phyloP scores from a whole-genome alignment of 2,329 filamentous ascomycete genomes.

The Calonectria ilicicola region DNA sequence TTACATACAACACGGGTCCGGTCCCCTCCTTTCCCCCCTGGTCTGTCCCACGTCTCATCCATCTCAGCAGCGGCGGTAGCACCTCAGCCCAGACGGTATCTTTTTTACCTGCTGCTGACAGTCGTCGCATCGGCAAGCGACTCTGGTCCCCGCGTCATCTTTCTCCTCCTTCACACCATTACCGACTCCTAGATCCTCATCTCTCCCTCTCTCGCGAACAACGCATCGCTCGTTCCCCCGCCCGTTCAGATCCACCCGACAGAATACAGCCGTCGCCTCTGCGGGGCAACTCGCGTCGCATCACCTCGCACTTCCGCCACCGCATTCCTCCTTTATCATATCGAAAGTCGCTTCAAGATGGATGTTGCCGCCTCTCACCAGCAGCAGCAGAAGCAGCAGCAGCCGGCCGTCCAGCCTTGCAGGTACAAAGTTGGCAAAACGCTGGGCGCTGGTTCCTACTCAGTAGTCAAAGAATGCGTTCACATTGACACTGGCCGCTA shows the following conservation, averaged over 20 bases:
- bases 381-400: constrained; percentile 42
- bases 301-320: constrained; percentile 20
- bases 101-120: constrained; percentile 18
- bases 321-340: constrained; percentile 11
- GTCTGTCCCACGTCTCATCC: constrained; percentile 15
- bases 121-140: constrained; percentile 6
- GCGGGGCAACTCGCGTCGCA: constrained; percentile 29
- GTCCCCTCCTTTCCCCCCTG: background rate
- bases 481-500: constrained; percentile 98
- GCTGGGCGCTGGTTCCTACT: constrained; percentile 95
- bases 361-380: constrained; percentile 41
- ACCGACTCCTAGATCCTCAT: background rate
- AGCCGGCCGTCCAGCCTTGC: constrained; percentile 86
- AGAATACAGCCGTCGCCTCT: constrained; percentile 12
- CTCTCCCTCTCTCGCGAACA: constrained; percentile 1
- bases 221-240: background rate
- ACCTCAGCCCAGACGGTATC: constrained; percentile 6
- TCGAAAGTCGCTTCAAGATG: constrained; percentile 32
- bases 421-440: constrained; percentile 99
- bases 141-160: constrained; percentile 5
- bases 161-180: background rate
- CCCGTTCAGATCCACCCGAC: background rate
- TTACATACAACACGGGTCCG: background rate
- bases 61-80: constrained; percentile 2
- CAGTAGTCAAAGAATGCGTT: constrained; percentile 98